Evolutionary conservation across 768 basidiomycete genomes (phyloP), one percentile per base, ranked within the genome.

Genomic region (Lentinula aciculospora): DNA sequence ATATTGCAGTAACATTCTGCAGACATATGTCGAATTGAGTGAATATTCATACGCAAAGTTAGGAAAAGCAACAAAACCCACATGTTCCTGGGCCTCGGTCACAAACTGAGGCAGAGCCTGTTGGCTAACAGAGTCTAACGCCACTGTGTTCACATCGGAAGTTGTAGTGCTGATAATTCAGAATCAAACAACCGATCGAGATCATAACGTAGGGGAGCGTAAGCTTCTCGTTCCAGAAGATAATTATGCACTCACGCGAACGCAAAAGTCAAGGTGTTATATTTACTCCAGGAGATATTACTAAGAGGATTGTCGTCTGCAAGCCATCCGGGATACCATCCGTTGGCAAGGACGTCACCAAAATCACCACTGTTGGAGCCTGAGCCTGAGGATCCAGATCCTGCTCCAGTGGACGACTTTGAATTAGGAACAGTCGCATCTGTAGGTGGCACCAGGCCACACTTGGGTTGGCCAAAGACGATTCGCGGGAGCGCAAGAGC

Each of bases 261-360:
- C 6, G 79, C 73, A 64, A 76, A 79, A 3, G 75, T 77, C 67
- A 78, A 49, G 25, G 71, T 68, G 45, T 72, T 80, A 63, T 83
- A 85, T 64, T 82, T 82, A 29, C 67, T 58, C 84, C 83, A 86
- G 23, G 78, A 74, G 57, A 86, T 72, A 12, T 71, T 66, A 39
- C 64, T 63, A 3, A 80, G 73, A 12, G 81, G 66, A 61, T 77
- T 71, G 49, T 72, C 61, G 25, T 61, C 55, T 5, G 69, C 70
- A 54, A 77, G 71, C 81, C 81, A 84, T n/a, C 74, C 76, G 17
- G 84, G 73, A 61, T 78, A 83, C 82, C 82, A 86, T 1, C 78
- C 77, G 31, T 80, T 70, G 3, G 81, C 75, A 17, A 84, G 61
- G n/a, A 75, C 72, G 31, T 72, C 71, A 3, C 64, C 67, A 12